phyloP scores from a whole-genome alignment of 768 basidiomycete species.

The Agaricus sinodeliciosus region DNA sequence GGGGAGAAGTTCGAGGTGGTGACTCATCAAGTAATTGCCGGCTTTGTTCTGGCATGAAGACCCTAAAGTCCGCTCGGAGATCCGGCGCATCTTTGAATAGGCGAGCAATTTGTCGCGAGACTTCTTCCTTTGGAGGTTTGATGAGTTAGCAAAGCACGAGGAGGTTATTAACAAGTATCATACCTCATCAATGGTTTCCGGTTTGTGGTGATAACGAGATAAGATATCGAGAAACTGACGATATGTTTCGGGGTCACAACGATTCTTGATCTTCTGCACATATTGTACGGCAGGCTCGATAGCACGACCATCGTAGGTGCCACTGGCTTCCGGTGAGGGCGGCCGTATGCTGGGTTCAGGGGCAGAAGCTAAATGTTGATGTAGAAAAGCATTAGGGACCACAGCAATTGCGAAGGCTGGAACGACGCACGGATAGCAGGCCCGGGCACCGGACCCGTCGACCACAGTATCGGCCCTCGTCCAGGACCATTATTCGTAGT shows the following conservation, averaged over 20 bases:
- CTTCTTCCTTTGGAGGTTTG: constrained; percentile 43
- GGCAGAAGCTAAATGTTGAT: constrained; percentile 20
- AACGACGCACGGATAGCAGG: constrained; percentile 11
- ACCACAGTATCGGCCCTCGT: constrained; percentile 31
- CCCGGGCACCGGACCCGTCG: constrained; percentile 17
- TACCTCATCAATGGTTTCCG: constrained; percentile 59
- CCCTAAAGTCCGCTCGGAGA: constrained; percentile 62
- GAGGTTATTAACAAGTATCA: constrained; percentile 12
- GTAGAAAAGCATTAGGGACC: constrained; percentile 1
- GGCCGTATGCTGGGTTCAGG: constrained; percentile 17
- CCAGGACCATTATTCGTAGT: constrained; percentile 42
- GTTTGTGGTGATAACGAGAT: constrained; percentile 51
- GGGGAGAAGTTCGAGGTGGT: constrained; percentile 21
- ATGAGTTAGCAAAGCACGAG: constrained; percentile 13
- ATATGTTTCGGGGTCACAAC: constrained; percentile 87
- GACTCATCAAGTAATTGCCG: constrained; percentile 45
- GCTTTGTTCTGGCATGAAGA: constrained; percentile 65
- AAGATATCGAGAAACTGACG: constrained; percentile 74
- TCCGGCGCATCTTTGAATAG: constrained; percentile 76
- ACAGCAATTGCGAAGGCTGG: background rate
- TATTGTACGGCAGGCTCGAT: constrained; percentile 86
- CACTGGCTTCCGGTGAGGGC: constrained; percentile 10
- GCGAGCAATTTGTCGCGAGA: constrained; percentile 58
- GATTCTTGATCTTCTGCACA: constrained; percentile 94
- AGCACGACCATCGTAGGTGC: constrained; percentile 33